Evolutionary conservation across 108 stramenopile species (phyloP).

Genomic region (Skeletonema tropicum): DNA sequence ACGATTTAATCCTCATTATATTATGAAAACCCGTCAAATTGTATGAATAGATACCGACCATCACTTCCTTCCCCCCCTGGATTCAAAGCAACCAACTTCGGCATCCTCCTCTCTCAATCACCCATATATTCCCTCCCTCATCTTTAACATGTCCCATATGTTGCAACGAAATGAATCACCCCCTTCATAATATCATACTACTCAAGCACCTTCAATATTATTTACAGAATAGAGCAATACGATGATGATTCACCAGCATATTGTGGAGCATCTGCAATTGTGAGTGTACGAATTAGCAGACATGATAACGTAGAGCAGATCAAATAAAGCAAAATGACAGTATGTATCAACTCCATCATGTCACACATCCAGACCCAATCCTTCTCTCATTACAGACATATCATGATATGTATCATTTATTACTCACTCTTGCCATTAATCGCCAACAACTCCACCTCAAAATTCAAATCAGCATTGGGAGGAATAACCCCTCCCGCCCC

Average conservation of each 20-base stretch:
- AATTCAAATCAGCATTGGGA: conserved; percentile 82
- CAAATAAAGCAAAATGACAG: background rate
- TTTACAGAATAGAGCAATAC: conserved; percentile 12
- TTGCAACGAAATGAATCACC: background rate
- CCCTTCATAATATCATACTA: background rate
- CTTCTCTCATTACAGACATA: too few species aligned
- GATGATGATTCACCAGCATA: background rate
- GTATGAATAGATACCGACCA: too few species aligned
- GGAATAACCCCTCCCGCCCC: conserved; percentile 91
- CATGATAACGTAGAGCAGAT: background rate
- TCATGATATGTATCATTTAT: too few species aligned
- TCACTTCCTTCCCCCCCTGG: too few species aligned
- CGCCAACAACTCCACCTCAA: conserved; percentile 73
- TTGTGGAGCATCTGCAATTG: conserved; percentile 5
- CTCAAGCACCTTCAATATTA: conserved; percentile 9
- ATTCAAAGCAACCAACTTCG: too few species aligned
- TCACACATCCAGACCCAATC: too few species aligned
- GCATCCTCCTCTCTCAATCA: too few species aligned
- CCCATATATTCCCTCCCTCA: background rate
- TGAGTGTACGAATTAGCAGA: conserved; percentile 3
- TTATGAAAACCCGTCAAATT: too few species aligned
- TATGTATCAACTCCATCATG: too few species aligned
- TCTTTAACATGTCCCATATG: too few species aligned
- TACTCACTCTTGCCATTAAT: conserved; percentile 57
- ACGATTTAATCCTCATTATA: too few species aligned